phyloP scores from a whole-genome alignment of 805 yeast genomes.

The Kazachstania martiniae region DNA sequence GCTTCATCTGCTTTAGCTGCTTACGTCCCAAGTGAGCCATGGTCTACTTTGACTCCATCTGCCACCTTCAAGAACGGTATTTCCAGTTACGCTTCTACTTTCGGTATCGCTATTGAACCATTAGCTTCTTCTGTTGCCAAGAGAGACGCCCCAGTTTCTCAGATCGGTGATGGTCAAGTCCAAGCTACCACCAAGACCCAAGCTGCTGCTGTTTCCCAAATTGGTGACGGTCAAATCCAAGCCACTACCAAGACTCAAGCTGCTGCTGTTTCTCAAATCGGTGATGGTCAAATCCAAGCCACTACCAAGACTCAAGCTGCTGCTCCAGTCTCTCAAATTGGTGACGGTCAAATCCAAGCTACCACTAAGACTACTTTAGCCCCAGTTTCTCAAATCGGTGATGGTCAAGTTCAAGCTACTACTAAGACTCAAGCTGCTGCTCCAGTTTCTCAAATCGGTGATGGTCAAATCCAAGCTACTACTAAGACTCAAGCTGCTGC shows the following conservation, averaged over 20 bases:
- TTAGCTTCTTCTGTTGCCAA: slow-evolving; percentile 28
- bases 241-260: slow-evolving; percentile 21
- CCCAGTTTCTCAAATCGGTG: slow-evolving; percentile 32
- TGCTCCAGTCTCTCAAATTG: slow-evolving; percentile 6
- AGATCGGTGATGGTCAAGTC: slow-evolving; percentile 31
- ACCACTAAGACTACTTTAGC: slow-evolving; percentile 15
- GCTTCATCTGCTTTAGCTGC: slow-evolving; percentile 41
- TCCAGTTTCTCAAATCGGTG: slow-evolving; percentile 27
- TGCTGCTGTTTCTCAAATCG: slow-evolving; percentile 32
- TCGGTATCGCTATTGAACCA: slow-evolving; percentile 61
- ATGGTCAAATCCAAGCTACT: slow-evolving; percentile 30
- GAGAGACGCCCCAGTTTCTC: slow-evolving; percentile 33
- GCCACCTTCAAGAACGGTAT: slow-evolving; percentile 44
- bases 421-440: slow-evolving; percentile 13
- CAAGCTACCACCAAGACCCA: slow-evolving; percentile 24
- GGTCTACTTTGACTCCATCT: slow-evolving; percentile 62
- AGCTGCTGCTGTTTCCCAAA: slow-evolving; percentile 32
- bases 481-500: too few species aligned
- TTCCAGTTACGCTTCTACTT: slow-evolving; percentile 43
- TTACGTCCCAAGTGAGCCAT: slow-evolving; percentile 50
- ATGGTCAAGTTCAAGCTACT: slow-evolving; percentile 34
- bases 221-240: slow-evolving; percentile 34
- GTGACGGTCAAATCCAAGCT: slow-evolving; percentile 22
- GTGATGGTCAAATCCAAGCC: slow-evolving; percentile 22
- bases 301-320: slow-evolving; percentile 25